Base-by-base conservation (phyloP, 139 green algal species). In the Chlorella ohadii region DNA sequence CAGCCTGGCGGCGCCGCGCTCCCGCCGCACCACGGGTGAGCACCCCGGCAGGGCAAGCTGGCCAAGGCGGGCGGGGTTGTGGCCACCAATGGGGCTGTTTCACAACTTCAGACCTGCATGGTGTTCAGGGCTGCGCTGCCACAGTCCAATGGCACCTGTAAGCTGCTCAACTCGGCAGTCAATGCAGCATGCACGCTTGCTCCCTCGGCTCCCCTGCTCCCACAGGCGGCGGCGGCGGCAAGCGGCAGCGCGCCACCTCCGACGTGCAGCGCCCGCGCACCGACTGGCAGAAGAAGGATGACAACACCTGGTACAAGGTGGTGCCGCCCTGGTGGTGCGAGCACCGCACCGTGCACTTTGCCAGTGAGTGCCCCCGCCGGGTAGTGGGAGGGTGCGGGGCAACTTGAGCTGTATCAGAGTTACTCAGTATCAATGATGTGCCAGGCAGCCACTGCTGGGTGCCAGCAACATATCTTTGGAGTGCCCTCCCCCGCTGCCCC, bases 251-350 rank as follows among this genome's bases (percentile, higher is more conserved):
- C 2, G 33, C 27, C 13, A 27, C 74, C 20, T 44, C 33, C 25
- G 83, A 83, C 34, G 33, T 57, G 34, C 66, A 83, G 72, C 65
- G 86, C 20, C 63, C 75, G 2, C 82, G 86, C 34, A 90, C 86
- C 19, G 86, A 90, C 76, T 90, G 86, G 86, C 86, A 90, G 80
- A 82, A 80, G 61, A 57, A 70, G 61, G 86, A 82, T 7, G 65
- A 82, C 15, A 65, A 61, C 44, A 80, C 82, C 1, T 90, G 86
- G 86, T 39, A 83, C 41, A 90, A 90, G 70, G 75, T 87, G 36
- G 86, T 90, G 56, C 86, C 86, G 51, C 86, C 82, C 68, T 90
- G 86, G 86, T 90, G 86, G 86, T 84, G 61, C 63, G 86, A 90
- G 65, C 86, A 90, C 31, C 76, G 77, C 55, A 90, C 82, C 44